Conservation (phyloP, 2,329 filamentous ascomycete genomes). For the Cladorrhinum sp. region DNA sequence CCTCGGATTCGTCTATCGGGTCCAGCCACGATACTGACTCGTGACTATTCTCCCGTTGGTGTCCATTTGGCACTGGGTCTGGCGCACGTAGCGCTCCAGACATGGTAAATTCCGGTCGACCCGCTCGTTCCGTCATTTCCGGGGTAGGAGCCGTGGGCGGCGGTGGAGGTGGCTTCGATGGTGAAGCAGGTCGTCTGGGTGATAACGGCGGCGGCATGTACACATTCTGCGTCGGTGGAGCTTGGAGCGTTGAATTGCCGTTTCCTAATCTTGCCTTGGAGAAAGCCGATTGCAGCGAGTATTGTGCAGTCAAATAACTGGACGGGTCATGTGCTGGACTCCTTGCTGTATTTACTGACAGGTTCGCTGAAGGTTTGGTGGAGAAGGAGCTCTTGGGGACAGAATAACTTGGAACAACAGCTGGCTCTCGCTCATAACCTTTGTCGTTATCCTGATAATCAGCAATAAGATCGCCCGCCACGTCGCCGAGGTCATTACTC, state of each 20-base stretch:
- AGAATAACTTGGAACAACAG: slow-evolving; percentile 28
- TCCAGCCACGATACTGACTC: slow-evolving; percentile 92
- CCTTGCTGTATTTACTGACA: slow-evolving; percentile 24
- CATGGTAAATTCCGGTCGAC: slow-evolving; percentile 23
- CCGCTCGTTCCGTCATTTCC: slow-evolving; percentile 24
- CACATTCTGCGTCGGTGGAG: slow-evolving; percentile 50
- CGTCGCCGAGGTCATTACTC: slow-evolving; percentile 49
- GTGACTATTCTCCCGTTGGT: slow-evolving; percentile 62
- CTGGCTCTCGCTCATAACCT: slow-evolving; percentile 22
- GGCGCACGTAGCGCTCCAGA: slow-evolving; percentile 21
- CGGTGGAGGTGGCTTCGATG: slow-evolving; percentile 34
- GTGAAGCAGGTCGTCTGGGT: slow-evolving; percentile 57
- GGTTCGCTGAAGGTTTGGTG: slow-evolving; percentile 27
- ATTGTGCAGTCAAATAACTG: slow-evolving; percentile 33
- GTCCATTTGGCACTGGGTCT: slow-evolving; percentile 31
- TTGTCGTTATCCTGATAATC: slow-evolving; percentile 46
- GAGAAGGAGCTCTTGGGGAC: slow-evolving; percentile 23
- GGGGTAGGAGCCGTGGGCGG: slow-evolving; percentile 31
- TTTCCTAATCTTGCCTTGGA: slow-evolving; percentile 45
- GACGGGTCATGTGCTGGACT: slow-evolving; percentile 27
- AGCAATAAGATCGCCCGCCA: slow-evolving; percentile 37
- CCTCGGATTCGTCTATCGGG: slow-evolving; percentile 85
- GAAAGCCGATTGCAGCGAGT: slow-evolving; percentile 52
- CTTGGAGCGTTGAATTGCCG: slow-evolving; percentile 40
- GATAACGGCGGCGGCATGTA: slow-evolving; percentile 72